These are phyloP conservation scores for Crithidia bombi DNA, from an alignment of 208 protist genomes.

Conservation along the genomic window DNA sequence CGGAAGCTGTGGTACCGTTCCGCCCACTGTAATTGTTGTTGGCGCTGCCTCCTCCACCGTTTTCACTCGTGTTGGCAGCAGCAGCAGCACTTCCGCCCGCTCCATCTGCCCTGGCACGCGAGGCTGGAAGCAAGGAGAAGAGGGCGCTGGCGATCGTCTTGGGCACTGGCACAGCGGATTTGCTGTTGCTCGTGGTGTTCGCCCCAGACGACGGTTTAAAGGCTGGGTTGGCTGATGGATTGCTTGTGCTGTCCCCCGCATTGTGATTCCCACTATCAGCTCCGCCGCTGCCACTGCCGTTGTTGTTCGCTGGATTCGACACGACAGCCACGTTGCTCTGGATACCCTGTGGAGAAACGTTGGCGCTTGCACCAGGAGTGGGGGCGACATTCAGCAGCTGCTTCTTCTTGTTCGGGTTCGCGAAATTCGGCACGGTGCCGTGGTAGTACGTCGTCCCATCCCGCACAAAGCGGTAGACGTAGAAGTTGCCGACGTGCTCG, in stretches of 20 bases:
- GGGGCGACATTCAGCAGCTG: constrained; percentile 3
- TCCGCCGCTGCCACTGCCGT: constrained; percentile 7
- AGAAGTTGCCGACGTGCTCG: constrained; percentile 78
- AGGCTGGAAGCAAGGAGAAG: constrained; percentile 30
- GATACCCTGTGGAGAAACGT: neutral
- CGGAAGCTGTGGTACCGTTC: neutral
- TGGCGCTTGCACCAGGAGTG: neutral
- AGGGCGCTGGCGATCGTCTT: constrained; percentile 31
- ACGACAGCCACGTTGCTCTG: neutral
- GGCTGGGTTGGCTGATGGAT: neutral
- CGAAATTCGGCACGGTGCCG: constrained; percentile 85
- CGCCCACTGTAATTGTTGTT: neutral
- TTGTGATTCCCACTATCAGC: neutral
- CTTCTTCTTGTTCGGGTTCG: constrained; percentile 82
- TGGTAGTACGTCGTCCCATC: constrained; percentile 79
- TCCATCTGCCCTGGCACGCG: constrained; percentile 3
- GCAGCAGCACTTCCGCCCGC: neutral
- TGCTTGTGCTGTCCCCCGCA: neutral
- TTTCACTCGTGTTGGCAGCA: neutral
- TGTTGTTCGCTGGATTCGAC: neutral
- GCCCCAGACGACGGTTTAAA: neutral
- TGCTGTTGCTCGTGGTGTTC: constrained; percentile 1
- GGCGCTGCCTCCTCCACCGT: neutral
- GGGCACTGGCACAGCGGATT: constrained; percentile 12
- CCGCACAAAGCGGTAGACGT: constrained; percentile 74